Evolutionary conservation across 768 basidiomycete genomes (phyloP), one percentile per base, ranked within the genome.

Genomic region (Auricularia heimuer): DNA sequence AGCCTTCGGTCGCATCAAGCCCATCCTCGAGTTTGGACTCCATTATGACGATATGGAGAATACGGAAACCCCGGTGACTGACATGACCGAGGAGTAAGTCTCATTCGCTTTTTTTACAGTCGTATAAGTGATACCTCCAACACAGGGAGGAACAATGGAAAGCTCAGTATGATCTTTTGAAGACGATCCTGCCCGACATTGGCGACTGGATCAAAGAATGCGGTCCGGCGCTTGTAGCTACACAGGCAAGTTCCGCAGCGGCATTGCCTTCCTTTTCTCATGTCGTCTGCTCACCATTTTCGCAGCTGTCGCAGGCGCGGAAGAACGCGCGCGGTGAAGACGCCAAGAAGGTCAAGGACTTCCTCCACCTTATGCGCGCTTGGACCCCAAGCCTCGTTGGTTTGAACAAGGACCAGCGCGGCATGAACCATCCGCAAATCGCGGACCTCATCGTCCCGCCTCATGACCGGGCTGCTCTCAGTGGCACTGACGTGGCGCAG

Each of bases 321-420:
- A 37, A 12, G 16, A 45, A 63, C 21, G 42, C 14, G 36, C 62
- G 62, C 16, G 62, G 62, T 14, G 36, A 63, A 21, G 62, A 63
- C 62, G 42, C 42, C 44, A 63, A 63, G 44, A 35, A 44, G 29
- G 29, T 44, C 62, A 63, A 63, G 42, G 62, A 42, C 34, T 2
- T 2, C 24, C 7, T 29, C 3, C 8, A 34, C 16, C 2, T 16
- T 54, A 2, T 51, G 16, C 47, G 47, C 37, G 37, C 37, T 12
- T 51, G 47, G 47, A 51, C 47, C 14, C 47, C 47, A 16, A 18
- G 10, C 4, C 47, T 51, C 47, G 47, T 21, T 4, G 21, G 21
- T 8, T 16, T 18, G 47, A 16, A 6, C 47, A 51, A 51, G 47
- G 14, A 16, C 16, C 16, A 16, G 16, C 47, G 47, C 47, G 47